Percentiles rank a stretch among this genome's conserved stretches.
Evolutionary conservation across 306 rosid genomes (phyloP).

Genomic region (Canavalia ensiformis): DNA sequence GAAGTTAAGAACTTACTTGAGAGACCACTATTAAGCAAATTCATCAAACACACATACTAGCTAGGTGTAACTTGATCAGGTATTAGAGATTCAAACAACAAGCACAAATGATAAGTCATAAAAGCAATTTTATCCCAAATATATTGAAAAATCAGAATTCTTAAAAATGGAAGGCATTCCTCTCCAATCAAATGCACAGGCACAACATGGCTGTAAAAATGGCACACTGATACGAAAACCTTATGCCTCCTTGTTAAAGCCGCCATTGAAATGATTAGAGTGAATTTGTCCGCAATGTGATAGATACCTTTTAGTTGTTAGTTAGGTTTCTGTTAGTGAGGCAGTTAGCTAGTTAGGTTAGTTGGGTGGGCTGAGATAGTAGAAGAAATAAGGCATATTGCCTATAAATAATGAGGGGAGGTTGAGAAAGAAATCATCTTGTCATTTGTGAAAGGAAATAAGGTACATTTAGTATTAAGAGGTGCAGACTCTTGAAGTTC

Average conservation of each 20-base stretch:
- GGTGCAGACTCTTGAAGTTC: too few species aligned
- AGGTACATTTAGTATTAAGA: too few species aligned
- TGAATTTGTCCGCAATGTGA: not conserved
- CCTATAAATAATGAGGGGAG: too few species aligned
- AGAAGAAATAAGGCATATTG: too few species aligned
- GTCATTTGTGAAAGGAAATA: too few species aligned
- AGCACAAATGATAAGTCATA: slow-evolving; percentile 27
- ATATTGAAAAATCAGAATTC: slow-evolving; percentile 14
- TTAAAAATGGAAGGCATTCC: not conserved
- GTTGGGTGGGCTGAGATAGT: too few species aligned
- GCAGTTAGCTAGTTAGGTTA: too few species aligned
- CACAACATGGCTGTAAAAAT: not conserved
- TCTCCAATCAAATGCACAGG: slow-evolving; percentile 17
- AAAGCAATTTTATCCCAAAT: slow-evolving; percentile 16
- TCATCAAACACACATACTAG: slow-evolving; percentile 7
- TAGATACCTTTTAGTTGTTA: not conserved
- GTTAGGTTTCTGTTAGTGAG: too few species aligned
- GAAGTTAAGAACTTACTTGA: slow-evolving; percentile 14
- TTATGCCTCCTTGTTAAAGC: not conserved
- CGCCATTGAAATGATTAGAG: slow-evolving; percentile 7
- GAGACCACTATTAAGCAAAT: slow-evolving; percentile 6
- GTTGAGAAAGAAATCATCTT: too few species aligned
- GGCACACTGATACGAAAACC: not conserved
- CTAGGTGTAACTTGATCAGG: not conserved
- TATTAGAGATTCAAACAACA: slow-evolving; percentile 7